These are phyloP conservation scores for Bretschneidera sinensis DNA, from an alignment of 345 rosid species.

Conservation along the genomic window DNA sequence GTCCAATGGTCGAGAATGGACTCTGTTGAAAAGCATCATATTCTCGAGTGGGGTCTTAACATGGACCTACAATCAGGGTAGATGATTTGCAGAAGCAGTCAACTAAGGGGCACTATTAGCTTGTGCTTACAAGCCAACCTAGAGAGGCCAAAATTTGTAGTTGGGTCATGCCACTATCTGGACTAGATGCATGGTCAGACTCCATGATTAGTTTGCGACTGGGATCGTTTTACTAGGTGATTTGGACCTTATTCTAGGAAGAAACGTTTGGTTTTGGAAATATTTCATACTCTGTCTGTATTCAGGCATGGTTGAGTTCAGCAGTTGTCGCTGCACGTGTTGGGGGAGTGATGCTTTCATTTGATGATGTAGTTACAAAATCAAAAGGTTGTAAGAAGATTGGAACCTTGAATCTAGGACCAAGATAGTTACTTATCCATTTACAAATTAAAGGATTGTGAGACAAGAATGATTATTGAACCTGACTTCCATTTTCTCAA, in stretches of 20 bases:
- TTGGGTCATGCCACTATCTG: conserved; percentile 8
- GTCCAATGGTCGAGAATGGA: conserved; percentile 18
- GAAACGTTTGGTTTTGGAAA: neutral
- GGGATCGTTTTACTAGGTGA: neutral
- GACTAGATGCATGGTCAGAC: neutral
- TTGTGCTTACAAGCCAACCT: conserved; percentile 8
- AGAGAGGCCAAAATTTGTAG: conserved; percentile 8
- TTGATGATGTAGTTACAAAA: too few relatives aligned
- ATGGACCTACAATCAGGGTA: conserved; percentile 13
- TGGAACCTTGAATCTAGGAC: neutral
- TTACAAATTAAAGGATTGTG: neutral
- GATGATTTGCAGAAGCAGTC: conserved; percentile 15
- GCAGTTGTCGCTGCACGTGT: neutral
- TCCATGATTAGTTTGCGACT: neutral
- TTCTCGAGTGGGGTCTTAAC: conserved; percentile 16
- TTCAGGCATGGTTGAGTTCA: neutral
- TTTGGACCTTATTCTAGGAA: neutral
- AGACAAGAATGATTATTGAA: neutral
- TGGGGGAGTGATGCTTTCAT: neutral
- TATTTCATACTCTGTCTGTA: neutral
- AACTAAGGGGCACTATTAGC: conserved; percentile 17
- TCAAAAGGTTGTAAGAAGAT: neutral
- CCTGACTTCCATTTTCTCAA: neutral
- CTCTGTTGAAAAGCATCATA: conserved; percentile 17
- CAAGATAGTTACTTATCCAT: neutral